Base-by-base conservation (phyloP, 2,329 filamentous ascomycete genomes). In the Penicillium oxalicum region DNA sequence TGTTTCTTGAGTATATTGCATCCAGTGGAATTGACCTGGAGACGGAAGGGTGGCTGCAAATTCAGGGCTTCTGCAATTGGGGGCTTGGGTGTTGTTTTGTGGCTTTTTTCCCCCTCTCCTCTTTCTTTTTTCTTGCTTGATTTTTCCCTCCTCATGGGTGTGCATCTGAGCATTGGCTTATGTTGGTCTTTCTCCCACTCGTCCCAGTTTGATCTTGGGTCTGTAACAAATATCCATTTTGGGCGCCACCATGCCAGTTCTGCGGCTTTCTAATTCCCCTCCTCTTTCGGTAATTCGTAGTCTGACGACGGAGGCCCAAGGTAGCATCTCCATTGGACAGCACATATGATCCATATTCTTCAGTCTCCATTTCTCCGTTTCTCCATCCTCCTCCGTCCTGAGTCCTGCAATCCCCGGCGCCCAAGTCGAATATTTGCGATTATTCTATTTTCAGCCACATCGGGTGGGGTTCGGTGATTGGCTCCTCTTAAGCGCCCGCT, bases 401-500 rank as follows among this genome's bases (percentile, higher is more conserved):
- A 32, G 29, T 7, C 7, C 29, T 11, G 29, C 11, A 32, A 8
- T 32, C 3, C 29, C 29, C 29, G 29, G 8, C 4, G 8, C 11
- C 29, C 29, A 11, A 8, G 29, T 11, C 7, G 11, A 7, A 8
- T 11, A 32, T 11, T 32, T 32, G 8, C 29, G 11, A 8, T 11
- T 8, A 32, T 42, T 54, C 55, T 58, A 58, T 58, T 59, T 59
- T 50, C 18, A 39, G 45, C 27, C 29, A 32, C 11, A 11, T 7
- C 4, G 8, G 18, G 8, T 6, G 39, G 6, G 9, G 33, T 36
- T 7, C 11, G 34, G 4, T 44, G 38, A 53, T 52, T 57, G 52
- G 49, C n/a, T 32, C 4, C 24, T 38, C 42, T 26, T 49, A 55
- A 55, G 56, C 57, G 57, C 58, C 53, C 53, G 13, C 41, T 40